A percentile compares a stretch with the other conserved stretches of the same genome.
phyloP scores from a whole-genome alignment of 2,329 filamentous ascomycete species.

The Furcasterigmium sp. region DNA sequence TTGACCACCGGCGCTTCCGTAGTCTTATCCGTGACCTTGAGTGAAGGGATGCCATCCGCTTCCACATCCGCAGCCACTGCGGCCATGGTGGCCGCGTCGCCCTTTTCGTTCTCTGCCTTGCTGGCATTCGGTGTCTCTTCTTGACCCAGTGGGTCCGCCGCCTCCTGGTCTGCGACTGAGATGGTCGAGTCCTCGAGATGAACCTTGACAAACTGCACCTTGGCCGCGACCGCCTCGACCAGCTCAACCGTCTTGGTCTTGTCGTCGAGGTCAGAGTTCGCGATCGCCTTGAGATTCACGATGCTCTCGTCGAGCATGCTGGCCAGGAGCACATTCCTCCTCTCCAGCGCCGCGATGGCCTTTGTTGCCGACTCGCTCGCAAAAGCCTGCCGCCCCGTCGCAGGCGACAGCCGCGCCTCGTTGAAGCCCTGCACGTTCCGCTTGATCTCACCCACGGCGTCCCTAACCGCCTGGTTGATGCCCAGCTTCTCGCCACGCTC shows the following conservation, averaged over 20 bases:
- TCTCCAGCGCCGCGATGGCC: conserved; percentile 50
- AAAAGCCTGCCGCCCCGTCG: conserved; percentile 28
- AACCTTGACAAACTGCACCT: conserved; percentile 59
- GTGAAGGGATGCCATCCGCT: conserved; percentile 6
- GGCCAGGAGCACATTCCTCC: conserved; percentile 61
- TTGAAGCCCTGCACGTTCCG: conserved; percentile 69
- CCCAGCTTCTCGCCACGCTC: conserved; percentile 71
- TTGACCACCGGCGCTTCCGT: neutral
- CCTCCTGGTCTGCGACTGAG: too few species aligned
- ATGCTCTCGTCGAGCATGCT: conserved; percentile 64
- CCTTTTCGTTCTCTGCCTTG: conserved; percentile 1
- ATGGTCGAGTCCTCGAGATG: conserved; percentile 55
- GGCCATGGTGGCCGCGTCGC: neutral
- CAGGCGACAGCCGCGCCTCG: conserved; percentile 41
- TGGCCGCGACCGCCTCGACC: conserved; percentile 56
- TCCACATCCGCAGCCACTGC: conserved; percentile 1
- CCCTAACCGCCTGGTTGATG: conserved; percentile 75
- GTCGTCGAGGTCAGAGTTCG: conserved; percentile 42
- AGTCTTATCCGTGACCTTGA: neutral
- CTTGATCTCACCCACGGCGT: conserved; percentile 73
- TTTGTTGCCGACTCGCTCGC: conserved; percentile 25
- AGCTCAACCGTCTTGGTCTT: conserved; percentile 44
- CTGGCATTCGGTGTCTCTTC: neutral
- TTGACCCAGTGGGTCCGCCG: conserved; percentile 6
- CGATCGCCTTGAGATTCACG: conserved; percentile 55